phyloP scores from a whole-genome alignment of 495 filamentous ascomycete species.

The Aspergillus indologenus region DNA sequence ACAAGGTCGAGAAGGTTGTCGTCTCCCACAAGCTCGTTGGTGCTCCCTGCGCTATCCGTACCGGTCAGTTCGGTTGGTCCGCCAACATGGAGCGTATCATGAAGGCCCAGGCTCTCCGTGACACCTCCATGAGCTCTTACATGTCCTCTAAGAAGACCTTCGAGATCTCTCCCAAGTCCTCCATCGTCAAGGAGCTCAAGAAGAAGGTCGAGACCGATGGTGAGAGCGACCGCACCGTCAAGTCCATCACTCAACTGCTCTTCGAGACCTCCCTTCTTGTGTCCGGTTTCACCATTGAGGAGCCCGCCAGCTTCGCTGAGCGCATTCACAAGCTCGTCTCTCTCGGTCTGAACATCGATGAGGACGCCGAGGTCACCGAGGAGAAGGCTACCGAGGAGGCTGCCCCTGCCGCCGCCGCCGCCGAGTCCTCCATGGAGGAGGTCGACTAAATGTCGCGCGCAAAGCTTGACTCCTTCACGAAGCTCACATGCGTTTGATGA shows the following conservation, averaged over 20 bases:
- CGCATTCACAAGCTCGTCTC: conserved; percentile 99
- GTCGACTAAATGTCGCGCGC: conserved; percentile 55
- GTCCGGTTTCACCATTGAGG: conserved; percentile 98
- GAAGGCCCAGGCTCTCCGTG: conserved; percentile 99
- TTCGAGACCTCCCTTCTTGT: conserved; percentile 98
- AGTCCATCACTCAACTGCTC: conserved; percentile 94
- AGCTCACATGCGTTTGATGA: conserved; percentile 15
- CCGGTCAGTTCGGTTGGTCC: conserved; percentile 99
- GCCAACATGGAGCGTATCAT: conserved; percentile 99
- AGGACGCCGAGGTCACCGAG: conserved; percentile 73
- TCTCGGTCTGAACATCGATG: conserved; percentile 92
- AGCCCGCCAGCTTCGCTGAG: conserved; percentile 95
- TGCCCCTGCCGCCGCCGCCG: conserved; percentile 55
- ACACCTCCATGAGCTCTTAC: conserved; percentile 99
- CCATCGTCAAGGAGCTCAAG: conserved; percentile 98
- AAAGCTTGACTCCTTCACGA: conserved; percentile 3
- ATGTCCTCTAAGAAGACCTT: conserved; percentile 99
- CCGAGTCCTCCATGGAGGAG: conserved; percentile 71
- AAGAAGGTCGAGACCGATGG: conserved; percentile 97
- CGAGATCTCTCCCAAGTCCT: conserved; percentile 97
- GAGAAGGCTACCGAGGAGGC: conserved; percentile 61
- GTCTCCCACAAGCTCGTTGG: conserved; percentile 97
- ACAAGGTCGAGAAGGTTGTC: conserved; percentile 99
- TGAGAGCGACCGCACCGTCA: conserved; percentile 96
- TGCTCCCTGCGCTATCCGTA: conserved; percentile 97